Percentiles rank a stretch among this genome's conserved stretches.
phyloP scores from a whole-genome alignment of 1,284 basidiomycete genomes.

The Singerocomus inundabilis region DNA sequence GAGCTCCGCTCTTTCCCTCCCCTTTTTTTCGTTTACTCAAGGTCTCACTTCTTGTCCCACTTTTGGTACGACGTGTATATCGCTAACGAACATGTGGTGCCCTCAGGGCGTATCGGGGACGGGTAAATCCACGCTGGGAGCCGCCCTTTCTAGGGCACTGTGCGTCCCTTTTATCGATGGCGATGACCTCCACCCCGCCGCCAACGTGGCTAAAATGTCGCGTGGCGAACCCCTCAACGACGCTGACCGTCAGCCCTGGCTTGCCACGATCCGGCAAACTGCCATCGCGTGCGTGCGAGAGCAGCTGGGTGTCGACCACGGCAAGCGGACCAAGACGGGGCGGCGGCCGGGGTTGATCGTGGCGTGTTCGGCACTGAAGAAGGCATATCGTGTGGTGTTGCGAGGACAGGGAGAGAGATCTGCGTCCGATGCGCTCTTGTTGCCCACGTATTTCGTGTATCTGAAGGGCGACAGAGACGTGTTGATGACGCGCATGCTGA shows the following conservation, averaged over 20 bases:
- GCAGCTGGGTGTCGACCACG: conserved; percentile 29
- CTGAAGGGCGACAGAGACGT: conserved; percentile 69
- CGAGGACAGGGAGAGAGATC: conserved; percentile 39
- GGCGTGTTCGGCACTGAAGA: conserved; percentile 86
- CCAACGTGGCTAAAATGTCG: conserved; percentile 90
- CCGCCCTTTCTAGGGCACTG: conserved; percentile 59
- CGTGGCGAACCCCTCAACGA: conserved; percentile 78
- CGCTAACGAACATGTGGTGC: background rate
- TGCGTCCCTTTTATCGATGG: conserved; percentile 83
- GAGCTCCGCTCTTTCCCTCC: too few relatives aligned
- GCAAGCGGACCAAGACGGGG: too few relatives aligned
- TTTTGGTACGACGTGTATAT: too few relatives aligned
- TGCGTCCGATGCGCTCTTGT: conserved; percentile 10
- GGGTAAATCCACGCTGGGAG: conserved; percentile 88
- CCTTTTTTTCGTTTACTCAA: background rate
- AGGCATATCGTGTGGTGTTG: conserved; percentile 78
- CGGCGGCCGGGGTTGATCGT: conserved; percentile 59
- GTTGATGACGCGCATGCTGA: conserved; percentile 68
- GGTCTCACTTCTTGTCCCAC: too few relatives aligned
- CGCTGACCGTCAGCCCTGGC: conserved; percentile 85
- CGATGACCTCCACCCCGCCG: conserved; percentile 81
- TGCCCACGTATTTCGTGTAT: conserved; percentile 81
- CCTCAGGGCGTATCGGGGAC: conserved; percentile 73
- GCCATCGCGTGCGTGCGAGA: conserved; percentile 54
- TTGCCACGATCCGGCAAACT: conserved; percentile 67